phyloP scores from a whole-genome alignment of 768 basidiomycete genomes.

The Porphyrellus cyaneotinctus region DNA sequence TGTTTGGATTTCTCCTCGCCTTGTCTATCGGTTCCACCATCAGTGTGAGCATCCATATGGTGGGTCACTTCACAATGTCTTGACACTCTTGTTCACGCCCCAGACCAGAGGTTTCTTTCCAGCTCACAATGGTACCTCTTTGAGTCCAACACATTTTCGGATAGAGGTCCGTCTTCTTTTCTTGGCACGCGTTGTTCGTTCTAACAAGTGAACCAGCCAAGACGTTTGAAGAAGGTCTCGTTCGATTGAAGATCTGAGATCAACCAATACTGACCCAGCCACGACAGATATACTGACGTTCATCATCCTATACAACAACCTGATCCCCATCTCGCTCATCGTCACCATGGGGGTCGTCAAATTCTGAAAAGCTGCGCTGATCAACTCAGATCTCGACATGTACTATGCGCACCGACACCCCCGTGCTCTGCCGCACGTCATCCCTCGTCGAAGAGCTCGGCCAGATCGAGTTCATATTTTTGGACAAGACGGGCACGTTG shows the following conservation, averaged over 20 bases:
- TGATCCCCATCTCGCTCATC: constrained; percentile 98
- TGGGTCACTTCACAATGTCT: constrained; percentile 28
- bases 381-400: constrained; percentile 98
- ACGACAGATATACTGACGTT: constrained; percentile 88
- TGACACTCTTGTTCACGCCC: neutral
- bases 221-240: constrained; percentile 77
- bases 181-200: neutral
- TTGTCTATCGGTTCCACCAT: constrained; percentile 89
- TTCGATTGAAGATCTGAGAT: neutral
- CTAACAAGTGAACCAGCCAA: constrained; percentile 44
- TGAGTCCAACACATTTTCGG: constrained; percentile 54
- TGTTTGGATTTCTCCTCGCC: constrained; percentile 83
- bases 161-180: constrained; percentile 49
- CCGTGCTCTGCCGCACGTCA: constrained; percentile 95
- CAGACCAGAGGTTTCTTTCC: constrained; percentile 75
- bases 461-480: constrained; percentile 95
- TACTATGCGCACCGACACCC: constrained; percentile 96
- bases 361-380: constrained; percentile 94
- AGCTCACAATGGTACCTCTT: constrained; percentile 88
- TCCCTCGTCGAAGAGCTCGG: constrained; percentile 97
- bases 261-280: constrained; percentile 6
- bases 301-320: constrained; percentile 97
- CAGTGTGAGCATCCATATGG: constrained; percentile 83
- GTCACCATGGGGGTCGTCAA: constrained; percentile 99
- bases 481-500: constrained; percentile 91